Conservation (phyloP, 352 stramenopile genomes). For the Globisporangium viniferum region DNA sequence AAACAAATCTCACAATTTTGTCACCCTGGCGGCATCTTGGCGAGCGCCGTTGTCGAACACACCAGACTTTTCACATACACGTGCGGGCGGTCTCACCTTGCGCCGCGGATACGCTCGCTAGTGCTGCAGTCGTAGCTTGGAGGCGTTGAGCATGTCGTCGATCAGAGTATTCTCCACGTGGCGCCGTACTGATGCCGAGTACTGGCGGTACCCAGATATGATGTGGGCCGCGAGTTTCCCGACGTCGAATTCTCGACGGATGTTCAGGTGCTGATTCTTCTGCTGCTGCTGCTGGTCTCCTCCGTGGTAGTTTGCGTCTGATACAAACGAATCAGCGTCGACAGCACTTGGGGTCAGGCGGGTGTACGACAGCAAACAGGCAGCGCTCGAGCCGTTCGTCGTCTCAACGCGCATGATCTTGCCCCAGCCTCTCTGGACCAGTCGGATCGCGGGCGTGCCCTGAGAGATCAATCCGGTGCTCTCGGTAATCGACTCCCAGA, state of each 20-base stretch:
- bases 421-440: conserved; percentile 14
- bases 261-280: background rate
- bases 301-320: background rate
- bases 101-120: background rate
- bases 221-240: conserved; percentile 15
- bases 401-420: conserved; percentile 1
- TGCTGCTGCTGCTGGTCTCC: background rate
- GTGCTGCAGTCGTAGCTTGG: background rate
- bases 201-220: conserved; percentile 28
- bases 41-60: background rate
- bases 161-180: conserved; percentile 32
- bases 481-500: conserved; percentile 11
- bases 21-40: background rate
- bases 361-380: conserved; percentile 23
- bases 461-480: background rate
- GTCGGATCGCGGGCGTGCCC: background rate
- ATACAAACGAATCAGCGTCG: conserved; percentile 5
- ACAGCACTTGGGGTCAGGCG: conserved; percentile 22
- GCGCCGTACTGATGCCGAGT: conserved; percentile 28
- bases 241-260: background rate
- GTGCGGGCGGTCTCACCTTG: background rate
- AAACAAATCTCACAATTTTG: background rate
- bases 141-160: conserved; percentile 3
- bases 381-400: background rate
- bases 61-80: background rate